Percentiles rank a stretch among this genome's conserved stretches.
These are phyloP conservation scores for Dillenia turbinata DNA, from an alignment of 164 flowering plant species.

Conservation along the genomic window DNA sequence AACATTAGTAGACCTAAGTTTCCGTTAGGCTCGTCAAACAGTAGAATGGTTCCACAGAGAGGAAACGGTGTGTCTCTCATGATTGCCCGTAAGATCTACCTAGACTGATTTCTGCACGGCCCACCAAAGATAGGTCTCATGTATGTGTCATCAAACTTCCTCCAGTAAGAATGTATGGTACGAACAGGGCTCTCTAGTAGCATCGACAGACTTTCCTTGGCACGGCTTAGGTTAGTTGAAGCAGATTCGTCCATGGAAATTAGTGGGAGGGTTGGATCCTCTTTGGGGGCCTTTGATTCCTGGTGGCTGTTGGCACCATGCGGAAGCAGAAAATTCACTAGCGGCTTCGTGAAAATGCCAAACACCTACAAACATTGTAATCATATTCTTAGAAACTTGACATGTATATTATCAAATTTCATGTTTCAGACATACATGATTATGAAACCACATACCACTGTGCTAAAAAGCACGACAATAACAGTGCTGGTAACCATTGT, in stretches of 20 bases:
- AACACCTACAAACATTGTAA: constrained; percentile 50
- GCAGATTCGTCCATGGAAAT: constrained; percentile 64
- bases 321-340: constrained; percentile 50
- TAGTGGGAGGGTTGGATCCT: constrained; percentile 52
- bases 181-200: constrained; percentile 70
- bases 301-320: constrained; percentile 4
- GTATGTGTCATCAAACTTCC: constrained; percentile 76
- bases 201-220: constrained; percentile 65
- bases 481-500: constrained; percentile 68
- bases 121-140: constrained; percentile 95
- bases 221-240: constrained; percentile 42
- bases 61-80: too few relatives aligned
- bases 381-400: not conserved
- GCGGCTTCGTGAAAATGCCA: constrained; percentile 76
- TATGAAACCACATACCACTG: constrained; percentile 42
- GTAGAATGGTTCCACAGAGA: too few relatives aligned
- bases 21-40: too few relatives aligned
- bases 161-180: constrained; percentile 82
- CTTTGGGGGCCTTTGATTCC: constrained; percentile 34
- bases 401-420: not conserved
- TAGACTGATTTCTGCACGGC: constrained; percentile 17
- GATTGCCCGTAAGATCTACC: too few relatives aligned
- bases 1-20: too few relatives aligned
- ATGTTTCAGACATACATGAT: not conserved
- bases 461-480: constrained; percentile 75